Evolutionary conservation across 2,329 filamentous ascomycete genomes (phyloP), one percentile per base, ranked within the genome.

Genomic region (Scolecobasidium constrictum): DNA sequence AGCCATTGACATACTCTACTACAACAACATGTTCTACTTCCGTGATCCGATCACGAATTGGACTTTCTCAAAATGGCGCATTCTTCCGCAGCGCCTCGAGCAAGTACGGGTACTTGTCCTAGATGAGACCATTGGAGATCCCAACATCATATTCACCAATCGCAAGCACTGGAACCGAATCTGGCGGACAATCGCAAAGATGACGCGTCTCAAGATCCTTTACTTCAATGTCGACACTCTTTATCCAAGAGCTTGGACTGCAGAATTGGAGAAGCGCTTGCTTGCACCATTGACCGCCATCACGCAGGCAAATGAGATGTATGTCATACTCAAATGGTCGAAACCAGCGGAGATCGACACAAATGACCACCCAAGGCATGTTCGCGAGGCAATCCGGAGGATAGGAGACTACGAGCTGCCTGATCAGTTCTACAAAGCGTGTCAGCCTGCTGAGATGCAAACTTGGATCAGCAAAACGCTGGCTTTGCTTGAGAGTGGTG

Each of bases 41-140:
- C 40, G 40, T 4, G 35, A 42, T 36, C 40, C 40, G 1, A 15
- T 42, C 13, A 35, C 40, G 2, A 22, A 36, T 26, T 42, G 40
- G 40, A 35, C 28, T 36, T 6, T 42, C 16, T 42, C 40, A 16
- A 11, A 16, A 13, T 42, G 40, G 40, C 28, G 33, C 4, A 26
- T 42, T 11, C 33, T 42, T 3, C 40, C 40, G 17, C 17, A 36
- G 21, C 28, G 40, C 7, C 40, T 42, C 4, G 16, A 31, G n/a
- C 33, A 42, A 15, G 28, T 42, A 7, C 13, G 33, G 7, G 26
- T 35, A 4, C 9, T 42, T n/a, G 33, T 42, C n/a, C 31, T 42
- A 4, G 40, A 42, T 19, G 40, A 42, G 40, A 42, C 40, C 16
- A 42, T 42, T 13, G 40, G 40, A 9, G 33, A 42, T 36, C 28